Conservation (phyloP, 2,329 filamentous ascomycete species). For the Botrytis tulipae region DNA sequence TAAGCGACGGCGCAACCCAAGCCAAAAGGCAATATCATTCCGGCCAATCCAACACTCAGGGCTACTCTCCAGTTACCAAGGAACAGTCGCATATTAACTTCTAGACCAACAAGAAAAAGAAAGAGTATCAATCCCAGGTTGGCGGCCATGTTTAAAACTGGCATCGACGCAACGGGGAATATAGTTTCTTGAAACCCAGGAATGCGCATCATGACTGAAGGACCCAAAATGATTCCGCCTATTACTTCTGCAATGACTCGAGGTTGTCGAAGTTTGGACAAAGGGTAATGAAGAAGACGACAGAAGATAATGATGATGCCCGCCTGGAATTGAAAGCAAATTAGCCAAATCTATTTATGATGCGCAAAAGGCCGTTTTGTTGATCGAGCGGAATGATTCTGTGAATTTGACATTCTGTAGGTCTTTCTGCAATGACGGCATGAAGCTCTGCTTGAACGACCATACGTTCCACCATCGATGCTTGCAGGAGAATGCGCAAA, state of each 20-base stretch:
- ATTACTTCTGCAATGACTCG: conserved; percentile 83
- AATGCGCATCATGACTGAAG: conserved; percentile 84
- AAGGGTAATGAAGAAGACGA: conserved; percentile 70
- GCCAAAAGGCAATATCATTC: conserved; percentile 81
- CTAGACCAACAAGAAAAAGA: conserved; percentile 82
- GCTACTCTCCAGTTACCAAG: conserved; percentile 79
- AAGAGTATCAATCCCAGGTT: conserved; percentile 83
- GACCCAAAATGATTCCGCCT: conserved; percentile 80
- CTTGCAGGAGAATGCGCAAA: not conserved
- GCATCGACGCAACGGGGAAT: conserved; percentile 73
- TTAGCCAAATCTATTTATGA: not conserved
- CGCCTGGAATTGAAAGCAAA: conserved; percentile 46
- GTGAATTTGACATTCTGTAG: not conserved
- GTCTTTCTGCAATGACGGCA: not conserved
- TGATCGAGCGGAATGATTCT: not conserved
- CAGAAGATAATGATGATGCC: conserved; percentile 74
- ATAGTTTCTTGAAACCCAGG: conserved; percentile 74
- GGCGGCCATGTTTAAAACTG: conserved; percentile 72
- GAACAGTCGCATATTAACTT: conserved; percentile 79
- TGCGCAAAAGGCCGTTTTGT: not conserved
- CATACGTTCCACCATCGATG: not conserved
- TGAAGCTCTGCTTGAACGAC: not conserved
- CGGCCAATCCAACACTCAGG: conserved; percentile 71
- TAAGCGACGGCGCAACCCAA: conserved; percentile 77
- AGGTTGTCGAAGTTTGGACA: conserved; percentile 74